Conservation (phyloP, 768 basidiomycete genomes). For the Rhodosporidiobolus sp. region DNA sequence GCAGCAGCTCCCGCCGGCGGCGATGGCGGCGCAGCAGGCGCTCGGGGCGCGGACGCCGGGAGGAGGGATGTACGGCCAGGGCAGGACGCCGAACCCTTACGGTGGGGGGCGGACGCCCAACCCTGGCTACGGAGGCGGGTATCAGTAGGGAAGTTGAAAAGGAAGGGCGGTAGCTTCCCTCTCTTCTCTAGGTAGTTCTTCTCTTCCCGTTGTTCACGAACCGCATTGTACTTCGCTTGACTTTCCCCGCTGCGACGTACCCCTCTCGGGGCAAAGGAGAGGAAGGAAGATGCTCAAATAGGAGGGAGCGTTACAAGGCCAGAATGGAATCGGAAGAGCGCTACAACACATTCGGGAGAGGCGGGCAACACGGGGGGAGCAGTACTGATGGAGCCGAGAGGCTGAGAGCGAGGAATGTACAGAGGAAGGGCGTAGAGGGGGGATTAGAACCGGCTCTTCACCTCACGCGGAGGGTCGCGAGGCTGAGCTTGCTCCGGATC, state of each 20-base stretch:
- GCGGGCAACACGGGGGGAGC: background rate
- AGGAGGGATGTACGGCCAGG: background rate
- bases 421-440: background rate
- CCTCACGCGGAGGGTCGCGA: constrained; percentile 4
- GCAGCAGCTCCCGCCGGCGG: background rate
- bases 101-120: background rate
- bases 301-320: no score
- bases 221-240: no score
- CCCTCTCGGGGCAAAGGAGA: background rate
- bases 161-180: background rate
- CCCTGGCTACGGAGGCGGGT: background rate
- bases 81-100: background rate
- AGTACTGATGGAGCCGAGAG: background rate
- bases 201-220: no score
- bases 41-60: background rate
- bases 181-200: no score
- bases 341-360: no score
- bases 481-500: constrained; percentile 3
- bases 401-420: no score
- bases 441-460: background rate
- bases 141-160: background rate
- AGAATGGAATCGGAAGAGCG: background rate
- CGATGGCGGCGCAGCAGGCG: background rate
- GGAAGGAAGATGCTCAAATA: background rate
- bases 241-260: background rate